Percentiles rank a stretch among this genome's conserved stretches.
Conservation (phyloP, 2,329 filamentous ascomycete genomes). For the Hypoxylon sp. region DNA sequence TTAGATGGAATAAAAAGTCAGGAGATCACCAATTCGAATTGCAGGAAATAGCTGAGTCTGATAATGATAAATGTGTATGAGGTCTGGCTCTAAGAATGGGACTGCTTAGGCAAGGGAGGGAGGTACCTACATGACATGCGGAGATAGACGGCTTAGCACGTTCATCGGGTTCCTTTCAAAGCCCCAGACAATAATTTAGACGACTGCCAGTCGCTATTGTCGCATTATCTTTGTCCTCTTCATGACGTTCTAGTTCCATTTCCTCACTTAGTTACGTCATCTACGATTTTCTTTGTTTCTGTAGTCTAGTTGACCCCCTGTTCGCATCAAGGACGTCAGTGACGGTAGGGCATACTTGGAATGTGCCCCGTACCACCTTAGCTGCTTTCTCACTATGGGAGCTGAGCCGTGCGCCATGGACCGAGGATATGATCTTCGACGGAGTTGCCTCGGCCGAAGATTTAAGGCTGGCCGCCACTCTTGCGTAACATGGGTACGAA, state of each 20-base stretch:
- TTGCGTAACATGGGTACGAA: neutral
- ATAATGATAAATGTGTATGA: neutral
- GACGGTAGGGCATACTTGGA: no score
- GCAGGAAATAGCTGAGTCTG: neutral
- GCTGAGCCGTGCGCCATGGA: neutral
- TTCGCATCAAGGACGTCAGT: neutral
- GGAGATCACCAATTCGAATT: neutral
- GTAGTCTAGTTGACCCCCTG: neutral
- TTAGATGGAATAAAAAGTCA: neutral
- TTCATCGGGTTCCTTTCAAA: neutral
- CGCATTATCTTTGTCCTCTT: neutral
- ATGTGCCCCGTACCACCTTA: neutral
- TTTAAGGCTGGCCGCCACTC: neutral
- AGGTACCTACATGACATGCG: neutral
- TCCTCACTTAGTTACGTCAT: neutral
- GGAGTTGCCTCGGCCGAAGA: neutral
- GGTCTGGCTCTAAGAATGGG: neutral
- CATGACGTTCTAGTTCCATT: neutral
- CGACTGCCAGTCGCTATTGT: neutral
- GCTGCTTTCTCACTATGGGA: neutral
- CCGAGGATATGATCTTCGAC: neutral
- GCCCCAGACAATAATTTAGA: neutral
- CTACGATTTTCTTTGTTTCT: neutral
- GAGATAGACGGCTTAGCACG: neutral
- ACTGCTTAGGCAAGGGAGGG: neutral